phyloP scores from a whole-genome alignment of 2,329 filamentous ascomycete genomes.

The Cryphonectria nitschkei region DNA sequence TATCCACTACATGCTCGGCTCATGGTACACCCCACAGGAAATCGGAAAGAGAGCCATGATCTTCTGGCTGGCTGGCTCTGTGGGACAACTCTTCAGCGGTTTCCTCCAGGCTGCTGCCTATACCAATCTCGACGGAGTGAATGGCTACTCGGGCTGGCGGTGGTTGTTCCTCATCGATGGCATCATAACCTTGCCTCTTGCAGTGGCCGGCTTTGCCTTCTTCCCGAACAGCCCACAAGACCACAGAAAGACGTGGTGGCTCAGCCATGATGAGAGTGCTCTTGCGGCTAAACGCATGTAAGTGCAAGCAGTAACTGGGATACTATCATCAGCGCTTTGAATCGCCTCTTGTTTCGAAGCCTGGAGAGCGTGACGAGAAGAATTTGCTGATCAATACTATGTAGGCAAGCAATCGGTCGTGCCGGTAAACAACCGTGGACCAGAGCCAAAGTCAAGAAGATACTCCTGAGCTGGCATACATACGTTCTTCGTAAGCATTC shows the following conservation, averaged over 20 bases:
- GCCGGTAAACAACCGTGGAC: slow-evolving; percentile 43
- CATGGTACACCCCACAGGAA: slow-evolving; percentile 24
- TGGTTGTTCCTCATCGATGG: slow-evolving; percentile 38
- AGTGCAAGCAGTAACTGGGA: too few species aligned
- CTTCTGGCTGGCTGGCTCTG: slow-evolving; percentile 28
- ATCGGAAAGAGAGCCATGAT: slow-evolving; percentile 29
- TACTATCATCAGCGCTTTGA: too few species aligned
- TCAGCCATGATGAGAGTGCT: too few species aligned
- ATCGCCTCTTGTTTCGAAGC: too few species aligned
- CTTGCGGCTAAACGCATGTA: too few species aligned
- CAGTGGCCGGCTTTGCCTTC: too few species aligned
- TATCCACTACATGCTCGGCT: slow-evolving; percentile 28
- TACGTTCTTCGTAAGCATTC: slow-evolving; percentile 40
- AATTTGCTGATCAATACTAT: too few species aligned
- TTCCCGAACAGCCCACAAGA: too few species aligned
- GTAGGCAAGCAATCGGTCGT: slow-evolving; percentile 38
- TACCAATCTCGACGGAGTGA: slow-evolving; percentile 33
- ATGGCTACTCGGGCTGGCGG: slow-evolving; percentile 34
- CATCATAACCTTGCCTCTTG: slow-evolving; percentile 36
- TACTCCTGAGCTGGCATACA: slow-evolving; percentile 44
- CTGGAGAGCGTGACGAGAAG: too few species aligned
- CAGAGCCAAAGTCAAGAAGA: slow-evolving; percentile 38
- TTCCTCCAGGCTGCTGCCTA: slow-evolving; percentile 35
- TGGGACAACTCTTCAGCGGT: slow-evolving; percentile 28
- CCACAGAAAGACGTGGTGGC: too few species aligned